Evolutionary conservation across 1,284 basidiomycete genomes (phyloP).

Genomic region (Leccinum pallidistipes): DNA sequence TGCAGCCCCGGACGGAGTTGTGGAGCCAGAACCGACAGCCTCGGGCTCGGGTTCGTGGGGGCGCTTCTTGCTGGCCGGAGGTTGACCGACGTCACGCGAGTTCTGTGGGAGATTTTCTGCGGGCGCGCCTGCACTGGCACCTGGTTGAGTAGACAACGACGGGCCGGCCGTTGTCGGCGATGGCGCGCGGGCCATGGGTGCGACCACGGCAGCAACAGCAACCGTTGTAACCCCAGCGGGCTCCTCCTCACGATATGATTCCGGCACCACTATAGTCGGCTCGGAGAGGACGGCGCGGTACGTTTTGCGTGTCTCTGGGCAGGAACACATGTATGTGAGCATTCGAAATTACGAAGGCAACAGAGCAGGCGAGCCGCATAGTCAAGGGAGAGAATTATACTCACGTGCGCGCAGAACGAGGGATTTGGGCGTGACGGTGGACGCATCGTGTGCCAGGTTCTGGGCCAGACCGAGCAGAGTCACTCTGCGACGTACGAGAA

Average conservation of each 20-base stretch:
- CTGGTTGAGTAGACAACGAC: not conserved
- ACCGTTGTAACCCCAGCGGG: not conserved
- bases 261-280: conserved; percentile 60
- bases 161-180: not conserved
- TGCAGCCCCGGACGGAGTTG: not conserved
- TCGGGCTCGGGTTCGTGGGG: conserved; percentile 13
- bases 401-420: conserved; percentile 71
- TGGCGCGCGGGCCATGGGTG: not conserved
- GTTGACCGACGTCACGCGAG: not conserved
- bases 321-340: not conserved
- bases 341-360: not conserved
- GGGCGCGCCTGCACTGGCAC: not conserved
- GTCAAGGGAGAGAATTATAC: conserved; percentile 29
- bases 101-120: not conserved
- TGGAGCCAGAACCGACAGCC: not conserved
- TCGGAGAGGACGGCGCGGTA: conserved; percentile 76
- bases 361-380: not conserved
- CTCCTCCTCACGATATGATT: conserved; percentile 1
- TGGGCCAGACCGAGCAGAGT: conserved; percentile 65
- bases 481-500: conserved; percentile 41
- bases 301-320: conserved; percentile 51
- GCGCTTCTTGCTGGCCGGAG: conserved; percentile 22
- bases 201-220: not conserved
- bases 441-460: conserved; percentile 62
- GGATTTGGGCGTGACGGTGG: conserved; percentile 61